These are phyloP conservation scores for Thermoascus crustaceus DNA, from an alignment of 2,329 filamentous ascomycete species.

Conservation along the genomic window DNA sequence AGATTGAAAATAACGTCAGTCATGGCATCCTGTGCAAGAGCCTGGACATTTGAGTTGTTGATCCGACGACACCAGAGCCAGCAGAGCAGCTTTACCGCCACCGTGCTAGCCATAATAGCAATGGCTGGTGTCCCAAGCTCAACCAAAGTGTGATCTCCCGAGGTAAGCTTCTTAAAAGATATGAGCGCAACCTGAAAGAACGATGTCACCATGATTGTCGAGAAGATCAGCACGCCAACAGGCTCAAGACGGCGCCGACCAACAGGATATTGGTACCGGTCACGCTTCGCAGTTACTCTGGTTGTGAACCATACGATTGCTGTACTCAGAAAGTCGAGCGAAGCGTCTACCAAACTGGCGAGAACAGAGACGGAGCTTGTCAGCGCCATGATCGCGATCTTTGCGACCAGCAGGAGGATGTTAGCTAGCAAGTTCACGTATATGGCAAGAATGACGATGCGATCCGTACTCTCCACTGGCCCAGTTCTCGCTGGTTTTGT, in stretches of 20 bases:
- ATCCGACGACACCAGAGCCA: slow-evolving; percentile 86
- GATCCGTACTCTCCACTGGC: slow-evolving; percentile 59
- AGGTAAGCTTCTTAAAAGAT: slow-evolving; percentile 50
- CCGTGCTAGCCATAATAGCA: slow-evolving; percentile 70
- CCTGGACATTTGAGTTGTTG: slow-evolving; percentile 77
- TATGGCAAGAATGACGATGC: slow-evolving; percentile 77
- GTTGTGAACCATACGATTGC: slow-evolving; percentile 56
- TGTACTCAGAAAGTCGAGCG: slow-evolving; percentile 58
- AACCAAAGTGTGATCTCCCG: slow-evolving; percentile 58
- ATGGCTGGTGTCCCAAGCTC: slow-evolving; percentile 65
- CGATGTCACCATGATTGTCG: slow-evolving; percentile 58
- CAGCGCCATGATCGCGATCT: slow-evolving; percentile 66
- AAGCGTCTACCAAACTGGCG: slow-evolving; percentile 58
- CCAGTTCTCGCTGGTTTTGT: slow-evolving; percentile 38
- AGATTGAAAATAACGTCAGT: slow-evolving; percentile 86
- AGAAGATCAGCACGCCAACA: slow-evolving; percentile 58
- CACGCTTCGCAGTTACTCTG: slow-evolving; percentile 50
- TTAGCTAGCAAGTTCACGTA: slow-evolving; percentile 80
- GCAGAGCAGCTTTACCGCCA: slow-evolving; percentile 71
- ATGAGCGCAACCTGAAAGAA: slow-evolving; percentile 55
- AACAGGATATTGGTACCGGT: slow-evolving; percentile 56
- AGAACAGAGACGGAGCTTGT: slow-evolving; percentile 62
- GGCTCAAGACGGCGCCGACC: slow-evolving; percentile 57
- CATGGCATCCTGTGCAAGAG: slow-evolving; percentile 60
- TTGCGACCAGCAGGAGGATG: slow-evolving; percentile 62